Evolutionary conservation across 2,329 filamentous ascomycete species (phyloP).

Genomic region (Colletotrichum graminicola): DNA sequence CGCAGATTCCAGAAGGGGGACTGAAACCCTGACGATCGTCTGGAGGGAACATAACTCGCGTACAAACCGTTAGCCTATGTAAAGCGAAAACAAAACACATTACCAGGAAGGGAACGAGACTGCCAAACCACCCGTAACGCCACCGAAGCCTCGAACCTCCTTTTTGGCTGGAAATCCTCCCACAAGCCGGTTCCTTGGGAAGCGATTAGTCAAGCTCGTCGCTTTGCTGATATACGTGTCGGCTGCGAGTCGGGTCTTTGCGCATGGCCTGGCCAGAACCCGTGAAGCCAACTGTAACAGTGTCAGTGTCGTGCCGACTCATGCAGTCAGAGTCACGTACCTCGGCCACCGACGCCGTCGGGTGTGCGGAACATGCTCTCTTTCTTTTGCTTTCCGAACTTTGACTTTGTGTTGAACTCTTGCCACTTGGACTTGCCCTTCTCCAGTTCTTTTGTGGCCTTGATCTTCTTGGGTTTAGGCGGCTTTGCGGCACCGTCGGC

Average conservation of each 20-base stretch:
- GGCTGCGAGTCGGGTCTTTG: conserved; percentile 85
- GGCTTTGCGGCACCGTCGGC: conserved; percentile 77
- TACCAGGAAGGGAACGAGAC: conserved; percentile 42
- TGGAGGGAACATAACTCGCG: conserved; percentile 27
- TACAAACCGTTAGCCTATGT: conserved; percentile 41
- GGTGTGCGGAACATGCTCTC: conserved; percentile 98
- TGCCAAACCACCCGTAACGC: conserved; percentile 39
- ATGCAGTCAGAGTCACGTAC: conserved; percentile 61
- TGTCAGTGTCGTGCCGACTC: conserved; percentile 26
- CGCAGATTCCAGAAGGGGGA: conserved; percentile 25
- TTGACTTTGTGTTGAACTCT: conserved; percentile 86
- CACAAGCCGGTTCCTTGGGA: conserved; percentile 45
- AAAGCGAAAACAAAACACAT: conserved; percentile 38
- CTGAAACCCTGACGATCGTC: conserved; percentile 24
- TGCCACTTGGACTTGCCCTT: conserved; percentile 95
- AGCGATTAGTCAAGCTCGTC: conserved; percentile 76
- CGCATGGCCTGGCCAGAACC: conserved; percentile 96
- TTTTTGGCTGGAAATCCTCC: conserved; percentile 42
- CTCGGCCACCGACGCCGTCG: conserved; percentile 86
- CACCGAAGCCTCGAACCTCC: conserved; percentile 42
- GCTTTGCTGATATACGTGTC: conserved; percentile 85
- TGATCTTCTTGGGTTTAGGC: conserved; percentile 87
- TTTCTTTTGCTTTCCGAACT: conserved; percentile 81
- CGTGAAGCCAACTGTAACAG: conserved; percentile 85
- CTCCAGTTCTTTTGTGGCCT: conserved; percentile 91